Base-by-base conservation (phyloP, 1,284 basidiomycete species). In the Apiotrichum montevideense region DNA sequence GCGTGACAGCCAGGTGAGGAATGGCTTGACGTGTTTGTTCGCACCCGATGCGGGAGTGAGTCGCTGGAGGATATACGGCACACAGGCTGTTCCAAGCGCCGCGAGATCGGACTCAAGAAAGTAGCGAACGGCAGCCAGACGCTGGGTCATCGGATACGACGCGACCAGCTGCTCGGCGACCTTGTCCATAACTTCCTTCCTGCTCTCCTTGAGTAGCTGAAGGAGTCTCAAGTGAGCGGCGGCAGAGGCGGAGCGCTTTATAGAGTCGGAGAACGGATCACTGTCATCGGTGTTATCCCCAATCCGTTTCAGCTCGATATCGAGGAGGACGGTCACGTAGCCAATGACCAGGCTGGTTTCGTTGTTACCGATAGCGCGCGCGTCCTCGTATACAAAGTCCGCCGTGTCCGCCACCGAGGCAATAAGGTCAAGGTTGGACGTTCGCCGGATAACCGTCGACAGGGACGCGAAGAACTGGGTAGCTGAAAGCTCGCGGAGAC, bases 1-100 rank as follows among this genome's bases (percentile, higher is more conserved):
- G 8, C 45, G 55, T 0, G 63, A 49, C 3, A 71, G 65, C 59
- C 59, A 69, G 5, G 33, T 34, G 21, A 71, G 57, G 52, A 73
- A 68, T 3, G 59, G 51, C 21, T 55, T 55, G 40, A 59, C 46
- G 2, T 52, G 55, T 6, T 43, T 35, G 35, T 49, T 46, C 10
- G 52, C 40, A 4, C 35, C 42, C 3, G 33, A 56, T 10, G 57
- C 45, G 6, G 39, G n/a, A 0, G 59, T 57, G 11, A 66, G 40
- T 2, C 60, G 55, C 58, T 63, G 33, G 21, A 65, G 59, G 2
- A 71, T 41, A 8, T 46, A 35, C 11, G 56, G 54, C 0, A 66
- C 44, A 15, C 55, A 52, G 1, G 46, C 43, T 2, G 35, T 41
- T 0, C 57, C 61, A 1, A 64, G 47, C 5, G 44, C 35, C 5